A percentile compares a stretch with the other conserved stretches of the same genome.
These are phyloP conservation scores for Colletotrichum falcatum DNA, from an alignment of 2,329 filamentous ascomycete species.

Conservation along the genomic window DNA sequence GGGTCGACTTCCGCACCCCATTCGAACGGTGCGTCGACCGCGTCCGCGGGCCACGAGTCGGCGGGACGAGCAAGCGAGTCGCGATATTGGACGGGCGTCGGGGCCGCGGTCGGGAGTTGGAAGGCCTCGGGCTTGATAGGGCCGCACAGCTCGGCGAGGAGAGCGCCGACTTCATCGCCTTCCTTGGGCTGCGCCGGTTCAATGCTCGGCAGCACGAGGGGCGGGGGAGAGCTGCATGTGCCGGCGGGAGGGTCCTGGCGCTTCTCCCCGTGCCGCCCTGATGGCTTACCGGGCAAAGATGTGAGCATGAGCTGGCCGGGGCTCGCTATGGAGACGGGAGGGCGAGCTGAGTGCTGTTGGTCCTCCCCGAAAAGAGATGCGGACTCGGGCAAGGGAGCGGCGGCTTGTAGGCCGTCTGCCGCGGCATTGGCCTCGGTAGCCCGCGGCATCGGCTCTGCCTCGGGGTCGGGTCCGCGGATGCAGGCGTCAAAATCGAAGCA, in stretches of 20 bases:
- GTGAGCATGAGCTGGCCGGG: neutral
- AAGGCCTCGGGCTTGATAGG: neutral
- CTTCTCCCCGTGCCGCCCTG: neutral
- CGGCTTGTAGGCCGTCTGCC: neutral
- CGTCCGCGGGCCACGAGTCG: conserved; percentile 8
- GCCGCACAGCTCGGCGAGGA: conserved; percentile 2
- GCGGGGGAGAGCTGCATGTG: neutral
- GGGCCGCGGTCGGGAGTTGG: conserved; percentile 3
- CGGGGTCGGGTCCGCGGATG: conserved; percentile 15
- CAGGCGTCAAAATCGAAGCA: conserved; percentile 7
- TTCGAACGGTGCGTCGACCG: neutral
- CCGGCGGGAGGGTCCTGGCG: conserved; percentile 1
- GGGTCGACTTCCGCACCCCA: neutral
- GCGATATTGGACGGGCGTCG: neutral
- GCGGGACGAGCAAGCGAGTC: neutral
- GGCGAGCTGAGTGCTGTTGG: too few relatives aligned
- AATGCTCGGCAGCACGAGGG: conserved; percentile 1
- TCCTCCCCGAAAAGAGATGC: conserved; percentile 7
- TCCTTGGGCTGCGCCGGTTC: neutral
- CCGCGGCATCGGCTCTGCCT: neutral
- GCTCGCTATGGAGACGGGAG: neutral
- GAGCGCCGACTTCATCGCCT: neutral
- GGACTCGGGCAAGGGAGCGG: neutral
- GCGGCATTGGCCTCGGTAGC: neutral
- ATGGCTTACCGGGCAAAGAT: conserved; percentile 1